Evolutionary conservation across 2,329 filamentous ascomycete species (phyloP).

Genomic region (Diaporthe longicolla): DNA sequence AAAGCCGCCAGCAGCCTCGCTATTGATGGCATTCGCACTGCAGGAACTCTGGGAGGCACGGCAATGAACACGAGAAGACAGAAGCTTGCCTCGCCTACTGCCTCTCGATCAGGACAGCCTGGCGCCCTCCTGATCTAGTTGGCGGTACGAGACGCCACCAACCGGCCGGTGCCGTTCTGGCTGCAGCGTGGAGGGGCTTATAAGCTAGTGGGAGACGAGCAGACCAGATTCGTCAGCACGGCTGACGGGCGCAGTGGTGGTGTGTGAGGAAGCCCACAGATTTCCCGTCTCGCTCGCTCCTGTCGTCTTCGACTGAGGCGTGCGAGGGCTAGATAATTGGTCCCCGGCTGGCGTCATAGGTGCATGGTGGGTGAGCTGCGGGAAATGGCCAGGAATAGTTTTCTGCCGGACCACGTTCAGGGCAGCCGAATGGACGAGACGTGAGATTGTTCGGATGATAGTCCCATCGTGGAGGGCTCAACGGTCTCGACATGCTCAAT

Average conservation of each 20-base stretch:
- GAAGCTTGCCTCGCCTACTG: slow-evolving; percentile 14
- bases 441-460: slow-evolving; percentile 9
- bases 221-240: slow-evolving; percentile 17
- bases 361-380: background rate
- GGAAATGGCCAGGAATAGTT: background rate
- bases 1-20: background rate
- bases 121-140: slow-evolving; percentile 5
- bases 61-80: background rate
- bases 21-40: background rate
- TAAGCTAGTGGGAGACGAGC: slow-evolving; percentile 18
- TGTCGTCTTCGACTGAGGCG: slow-evolving; percentile 3
- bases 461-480: slow-evolving; percentile 15
- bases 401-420: slow-evolving; percentile 6
- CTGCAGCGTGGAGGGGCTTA: background rate
- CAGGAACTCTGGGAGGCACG: background rate
- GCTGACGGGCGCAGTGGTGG: slow-evolving; percentile 27
- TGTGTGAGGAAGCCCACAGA: slow-evolving; percentile 3
- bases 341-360: background rate
- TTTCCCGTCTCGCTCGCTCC: background rate
- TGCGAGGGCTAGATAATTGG: background rate
- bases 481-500: slow-evolving; percentile 12
- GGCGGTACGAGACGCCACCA: slow-evolving; percentile 22
- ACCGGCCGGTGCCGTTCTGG: slow-evolving; percentile 30
- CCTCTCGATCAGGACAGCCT: slow-evolving; percentile 26
- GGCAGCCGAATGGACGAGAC: background rate